Percentiles rank a stretch among this genome's conserved stretches.
Evolutionary conservation across 2,329 filamentous ascomycete species (phyloP).

Genomic region (Colletotrichum limetticola): DNA sequence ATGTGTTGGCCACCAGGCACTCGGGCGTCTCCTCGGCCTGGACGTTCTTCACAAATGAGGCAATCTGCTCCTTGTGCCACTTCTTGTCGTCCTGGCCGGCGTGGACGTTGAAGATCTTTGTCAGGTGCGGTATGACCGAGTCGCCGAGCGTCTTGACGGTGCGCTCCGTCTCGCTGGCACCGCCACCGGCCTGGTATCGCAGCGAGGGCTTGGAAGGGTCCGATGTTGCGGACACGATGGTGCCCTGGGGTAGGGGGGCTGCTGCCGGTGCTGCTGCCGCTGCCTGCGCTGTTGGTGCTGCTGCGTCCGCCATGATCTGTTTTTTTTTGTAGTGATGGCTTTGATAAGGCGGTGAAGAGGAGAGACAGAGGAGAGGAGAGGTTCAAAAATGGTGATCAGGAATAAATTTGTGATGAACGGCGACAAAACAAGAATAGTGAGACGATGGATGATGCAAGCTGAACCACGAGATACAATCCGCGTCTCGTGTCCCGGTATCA

Average conservation of each 20-base stretch:
- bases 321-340: not conserved
- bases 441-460: constrained; percentile 24
- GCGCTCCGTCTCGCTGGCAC: constrained; percentile 53
- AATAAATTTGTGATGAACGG: not conserved
- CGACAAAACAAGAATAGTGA: constrained; percentile 1
- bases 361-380: not conserved
- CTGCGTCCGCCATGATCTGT: constrained; percentile 20
- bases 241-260: not conserved
- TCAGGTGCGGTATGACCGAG: constrained; percentile 53
- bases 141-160: constrained; percentile 54
- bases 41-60: constrained; percentile 56
- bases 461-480: constrained; percentile 9
- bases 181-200: constrained; percentile 56
- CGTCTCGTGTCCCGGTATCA: constrained; percentile 17
- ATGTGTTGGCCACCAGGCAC: constrained; percentile 10
- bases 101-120: constrained; percentile 58
- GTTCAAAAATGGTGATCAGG: not conserved
- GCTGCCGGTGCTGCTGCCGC: not conserved
- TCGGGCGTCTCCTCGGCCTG: constrained; percentile 50
- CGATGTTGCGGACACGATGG: not conserved
- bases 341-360: constrained; percentile 13
- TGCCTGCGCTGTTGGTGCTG: not conserved
- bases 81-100: constrained; percentile 49
- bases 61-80: constrained; percentile 59
- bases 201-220: not conserved